Percentiles rank a stretch among this genome's conserved stretches.
These are phyloP conservation scores for Moniliella sp. DNA, from an alignment of 1,284 basidiomycete genomes.

Conservation along the genomic window DNA sequence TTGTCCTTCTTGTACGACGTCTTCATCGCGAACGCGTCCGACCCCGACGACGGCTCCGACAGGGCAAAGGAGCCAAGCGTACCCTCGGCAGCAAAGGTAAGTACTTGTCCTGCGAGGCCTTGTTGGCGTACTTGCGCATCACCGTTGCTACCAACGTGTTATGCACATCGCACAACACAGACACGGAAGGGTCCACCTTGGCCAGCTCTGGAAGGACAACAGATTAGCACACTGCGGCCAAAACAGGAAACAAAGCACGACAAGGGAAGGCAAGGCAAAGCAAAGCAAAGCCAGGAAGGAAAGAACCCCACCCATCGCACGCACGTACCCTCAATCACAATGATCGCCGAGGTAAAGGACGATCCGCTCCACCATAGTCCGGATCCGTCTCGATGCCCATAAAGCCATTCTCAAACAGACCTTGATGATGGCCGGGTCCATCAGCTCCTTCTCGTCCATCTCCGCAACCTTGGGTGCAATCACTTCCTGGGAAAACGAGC, in stretches of 20 bases:
- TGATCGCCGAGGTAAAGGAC: constrained; percentile 92
- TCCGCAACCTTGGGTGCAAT: constrained; percentile 72
- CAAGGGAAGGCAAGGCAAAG: too few species aligned
- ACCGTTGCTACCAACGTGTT: constrained; percentile 68
- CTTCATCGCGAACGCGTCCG: constrained; percentile 88
- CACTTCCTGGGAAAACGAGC: constrained; percentile 58
- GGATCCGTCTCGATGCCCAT: constrained; percentile 88
- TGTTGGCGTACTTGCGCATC: constrained; percentile 61
- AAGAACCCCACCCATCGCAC: constrained; percentile 16
- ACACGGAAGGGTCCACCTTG: constrained; percentile 83
- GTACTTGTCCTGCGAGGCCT: constrained; percentile 69
- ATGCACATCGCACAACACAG: constrained; percentile 89
- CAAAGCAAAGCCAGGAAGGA: too few species aligned
- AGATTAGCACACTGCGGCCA: too few species aligned
- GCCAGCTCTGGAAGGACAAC: too few species aligned
- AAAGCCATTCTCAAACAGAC: constrained; percentile 84
- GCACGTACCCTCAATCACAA: constrained; percentile 88
- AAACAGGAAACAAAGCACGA: background rate
- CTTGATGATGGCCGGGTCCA: constrained; percentile 72
- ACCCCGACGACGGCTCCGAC: constrained; percentile 75
- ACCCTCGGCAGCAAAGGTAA: constrained; percentile 57
- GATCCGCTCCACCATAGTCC: constrained; percentile 64
- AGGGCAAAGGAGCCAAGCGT: constrained; percentile 87
- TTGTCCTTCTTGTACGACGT: constrained; percentile 69
- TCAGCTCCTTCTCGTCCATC: constrained; percentile 92